These are phyloP conservation scores for Microcos paniculata DNA, from an alignment of 345 rosid genomes.

Conservation along the genomic window DNA sequence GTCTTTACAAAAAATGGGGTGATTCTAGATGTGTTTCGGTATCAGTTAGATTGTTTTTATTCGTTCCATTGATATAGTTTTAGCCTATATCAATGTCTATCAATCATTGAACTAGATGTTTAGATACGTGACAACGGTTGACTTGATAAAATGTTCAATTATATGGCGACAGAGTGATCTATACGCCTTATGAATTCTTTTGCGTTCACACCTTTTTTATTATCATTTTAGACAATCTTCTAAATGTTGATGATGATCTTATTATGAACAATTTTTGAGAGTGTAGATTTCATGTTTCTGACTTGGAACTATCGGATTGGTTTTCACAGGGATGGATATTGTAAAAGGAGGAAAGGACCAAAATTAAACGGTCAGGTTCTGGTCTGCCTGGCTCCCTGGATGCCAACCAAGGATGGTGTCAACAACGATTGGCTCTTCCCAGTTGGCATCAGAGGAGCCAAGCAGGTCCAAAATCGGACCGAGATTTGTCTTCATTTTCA, in stretches of 20 bases:
- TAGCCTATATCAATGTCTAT: not conserved
- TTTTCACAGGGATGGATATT: not conserved
- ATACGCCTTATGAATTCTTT: too few relatives aligned
- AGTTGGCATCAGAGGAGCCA: conserved; percentile 23
- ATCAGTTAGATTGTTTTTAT: not conserved
- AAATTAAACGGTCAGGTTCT: not conserved
- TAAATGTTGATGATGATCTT: too few relatives aligned
- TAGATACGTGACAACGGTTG: too few relatives aligned
- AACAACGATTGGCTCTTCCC: conserved; percentile 1
- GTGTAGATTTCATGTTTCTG: not conserved
- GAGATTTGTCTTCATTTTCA: not conserved
- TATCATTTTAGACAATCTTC: too few relatives aligned
- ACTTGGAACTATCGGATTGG: not conserved
- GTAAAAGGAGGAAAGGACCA: not conserved
- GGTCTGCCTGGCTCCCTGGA: conserved; percentile 25
- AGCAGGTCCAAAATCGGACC: conserved; percentile 5
- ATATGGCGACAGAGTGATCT: too few relatives aligned
- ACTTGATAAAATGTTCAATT: too few relatives aligned
- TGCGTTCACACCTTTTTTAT: too few relatives aligned
- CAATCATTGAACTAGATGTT: too few relatives aligned
- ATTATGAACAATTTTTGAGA: too few relatives aligned
- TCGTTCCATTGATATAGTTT: not conserved
- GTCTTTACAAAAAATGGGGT: not conserved
- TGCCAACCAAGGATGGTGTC: conserved; percentile 18
- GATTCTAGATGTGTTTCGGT: not conserved